Base-by-base conservation (phyloP, 768 basidiomycete genomes). In the Psilocybe subaeruginosa region DNA sequence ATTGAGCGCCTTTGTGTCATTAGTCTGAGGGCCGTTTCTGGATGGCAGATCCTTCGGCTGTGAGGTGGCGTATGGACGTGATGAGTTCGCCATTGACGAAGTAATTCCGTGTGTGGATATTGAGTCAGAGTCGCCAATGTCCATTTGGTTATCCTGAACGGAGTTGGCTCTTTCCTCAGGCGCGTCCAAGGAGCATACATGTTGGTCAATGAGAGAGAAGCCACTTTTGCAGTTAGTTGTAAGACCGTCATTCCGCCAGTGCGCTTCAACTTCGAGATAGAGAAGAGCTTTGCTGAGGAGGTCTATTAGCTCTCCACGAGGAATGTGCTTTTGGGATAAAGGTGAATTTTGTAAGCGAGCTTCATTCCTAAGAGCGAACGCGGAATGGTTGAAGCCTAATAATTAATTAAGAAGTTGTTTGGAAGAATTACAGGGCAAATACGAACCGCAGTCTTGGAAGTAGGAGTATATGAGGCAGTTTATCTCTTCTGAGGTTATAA, bases 401-500 rank as follows among this genome's bases (percentile, higher is more conserved):
- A 47, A 52, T 12, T 37, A 60, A 31, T 65, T 61, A 49, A 46
- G 58, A 41, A 43, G 2, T 64, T 47, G 53, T 51, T 35, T 58
- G n/a, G 35, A 49, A 11, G 27, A 37, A 61, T 0, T 39, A 53
- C 60, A 51, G 33, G 52, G 23, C 49, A 49, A 41, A 16, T 37
- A 53, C 41, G 52, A 64, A 91, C 92, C 92, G 33, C 91, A 92
- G 67, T 95, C 93, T 65, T 88, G 80, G 64, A 95, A 85, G 69
- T 93, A 95, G 1, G 93, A 83, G 73, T 94, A 87, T 50, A 95
- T 88, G 63, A 94, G 84, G 68, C 89, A 91, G 71, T 95, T 95
- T 62, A 95, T 81, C 71, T 94, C 91, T 65, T 93, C 92, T 39
- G 92, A 89, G 43, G 87, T 85, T 64, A 93, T 89, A 33, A 82